Base-by-base conservation (phyloP, 2,329 filamentous ascomycete species). In the Albophoma yamanashiensis region DNA sequence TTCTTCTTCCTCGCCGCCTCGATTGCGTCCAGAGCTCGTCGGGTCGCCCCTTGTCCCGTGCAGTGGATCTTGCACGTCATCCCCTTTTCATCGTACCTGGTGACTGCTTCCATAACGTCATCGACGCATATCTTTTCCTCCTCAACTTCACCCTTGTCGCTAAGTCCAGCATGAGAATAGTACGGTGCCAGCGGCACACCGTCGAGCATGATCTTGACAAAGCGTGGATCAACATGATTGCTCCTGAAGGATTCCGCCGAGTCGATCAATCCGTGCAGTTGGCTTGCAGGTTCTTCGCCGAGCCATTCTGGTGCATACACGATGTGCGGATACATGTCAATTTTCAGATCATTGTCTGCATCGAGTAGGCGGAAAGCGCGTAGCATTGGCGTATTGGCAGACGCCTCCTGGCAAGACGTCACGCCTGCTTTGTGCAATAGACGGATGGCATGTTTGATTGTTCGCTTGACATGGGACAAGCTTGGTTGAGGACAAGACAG, bases 1-100 rank as follows among this genome's bases (percentile, higher is more conserved):
- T 38, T 43, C 27, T 20, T 57, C 42, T 47, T 57, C 9, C 40
- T 45, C 20, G 56, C 56, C 27, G 40, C 40, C n/a, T 57, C 56
- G 17, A 55, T 59, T 25, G 47, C 57, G 45, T 59, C 57, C 25
- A 59, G 31, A 4, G 57, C 57, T 36, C 38, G 22, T 7, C 57
- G 36, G 9, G 57, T 59, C 3, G 57, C 57, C 17, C 57, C 57
- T 27, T 59, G 36, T 11, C 57, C 57, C 47, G 57, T 59, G 20
- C 57, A 55, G 25, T 59, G 57, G 36, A 59, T 59, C 57, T 59
- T 59, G 57, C 57, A 59, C 22, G 57, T 59, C 57, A 59, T 59
- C 8, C 57, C 57, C n/a, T 38, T 25, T 11, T 43, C 38, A 40
- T 59, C 57, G 36, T 59, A 59, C 20, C 47, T 9, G 7, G 39